phyloP scores from a whole-genome alignment of 805 yeast species.

The Cyberlindnera japonica region DNA sequence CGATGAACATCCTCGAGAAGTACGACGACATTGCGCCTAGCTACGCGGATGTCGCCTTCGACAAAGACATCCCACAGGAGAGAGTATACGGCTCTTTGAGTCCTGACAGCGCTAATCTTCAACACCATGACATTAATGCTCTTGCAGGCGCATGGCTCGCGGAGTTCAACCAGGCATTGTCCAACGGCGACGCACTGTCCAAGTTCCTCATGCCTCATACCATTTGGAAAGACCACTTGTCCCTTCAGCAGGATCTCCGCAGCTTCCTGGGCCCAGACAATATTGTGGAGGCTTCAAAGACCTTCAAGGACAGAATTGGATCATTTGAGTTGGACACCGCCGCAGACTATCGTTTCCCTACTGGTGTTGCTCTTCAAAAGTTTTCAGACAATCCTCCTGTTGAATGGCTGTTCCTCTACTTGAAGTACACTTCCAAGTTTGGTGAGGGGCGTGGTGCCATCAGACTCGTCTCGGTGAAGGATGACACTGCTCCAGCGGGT shows the following conservation, averaged over 20 bases:
- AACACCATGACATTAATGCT: conserved; percentile 24
- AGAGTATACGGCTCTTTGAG: conserved; percentile 27
- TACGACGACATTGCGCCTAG: conserved; percentile 27
- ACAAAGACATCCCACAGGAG: conserved; percentile 28
- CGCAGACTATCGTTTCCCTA: conserved; percentile 30
- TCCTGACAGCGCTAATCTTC: conserved; percentile 28
- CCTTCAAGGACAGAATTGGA: conserved; percentile 22
- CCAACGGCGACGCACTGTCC: conserved; percentile 17
- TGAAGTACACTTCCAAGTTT: conserved; percentile 30
- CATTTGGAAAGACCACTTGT: conserved; percentile 38
- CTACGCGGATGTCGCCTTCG: conserved; percentile 21
- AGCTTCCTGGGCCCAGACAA: conserved; percentile 31
- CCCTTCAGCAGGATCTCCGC: conserved; percentile 32
- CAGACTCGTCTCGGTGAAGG: conserved; percentile 31
- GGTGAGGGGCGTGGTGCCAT: conserved; percentile 35
- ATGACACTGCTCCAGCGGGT: conserved; percentile 27
- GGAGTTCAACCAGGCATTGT: conserved; percentile 28
- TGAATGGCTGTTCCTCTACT: conserved; percentile 34
- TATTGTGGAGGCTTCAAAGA: conserved; percentile 23
- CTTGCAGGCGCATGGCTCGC: conserved; percentile 31
- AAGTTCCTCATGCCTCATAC: conserved; percentile 28
- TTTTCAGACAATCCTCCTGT: conserved; percentile 32
- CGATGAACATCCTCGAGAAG: conserved; percentile 4
- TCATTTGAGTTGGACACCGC: conserved; percentile 29
- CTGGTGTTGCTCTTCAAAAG: conserved; percentile 30